Conservation (phyloP, 768 basidiomycete genomes). For the Albatrellus ellisii region DNA sequence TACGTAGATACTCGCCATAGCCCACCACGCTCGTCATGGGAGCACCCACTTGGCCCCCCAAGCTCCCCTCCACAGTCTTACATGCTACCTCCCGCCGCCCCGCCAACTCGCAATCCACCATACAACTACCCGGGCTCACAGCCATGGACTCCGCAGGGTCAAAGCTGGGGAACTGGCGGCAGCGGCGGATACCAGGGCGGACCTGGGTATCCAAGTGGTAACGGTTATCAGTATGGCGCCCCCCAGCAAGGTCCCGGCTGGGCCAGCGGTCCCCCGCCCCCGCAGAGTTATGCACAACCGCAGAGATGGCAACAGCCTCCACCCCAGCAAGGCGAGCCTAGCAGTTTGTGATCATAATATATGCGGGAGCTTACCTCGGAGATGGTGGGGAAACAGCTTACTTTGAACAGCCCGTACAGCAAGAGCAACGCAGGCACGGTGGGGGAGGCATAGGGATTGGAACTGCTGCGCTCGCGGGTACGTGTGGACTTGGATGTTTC, state of each 20-base stretch:
- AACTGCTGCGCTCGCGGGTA: slow-evolving; percentile 2
- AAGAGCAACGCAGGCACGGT: not conserved
- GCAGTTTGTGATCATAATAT: not conserved
- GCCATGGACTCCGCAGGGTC: slow-evolving; percentile 21
- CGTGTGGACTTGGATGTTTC: not conserved
- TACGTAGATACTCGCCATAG: slow-evolving; percentile 55
- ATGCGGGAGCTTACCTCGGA: not conserved
- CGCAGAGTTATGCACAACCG: slow-evolving; percentile 11
- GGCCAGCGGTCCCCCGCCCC: slow-evolving; percentile 11
- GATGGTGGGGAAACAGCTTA: not conserved
- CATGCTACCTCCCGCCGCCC: slow-evolving; percentile 28
- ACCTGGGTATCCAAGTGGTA: slow-evolving; percentile 15
- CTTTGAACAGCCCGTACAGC: not conserved
- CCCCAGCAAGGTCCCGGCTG: slow-evolving; percentile 13
- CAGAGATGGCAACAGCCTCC: slow-evolving; percentile 8
- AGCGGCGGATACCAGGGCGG: slow-evolving; percentile 16
- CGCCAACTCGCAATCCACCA: slow-evolving; percentile 27
- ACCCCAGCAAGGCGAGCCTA: slow-evolving; percentile 8
- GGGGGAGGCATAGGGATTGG: slow-evolving; percentile 7
- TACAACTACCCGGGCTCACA: slow-evolving; percentile 20
- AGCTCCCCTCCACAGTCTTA: slow-evolving; percentile 19
- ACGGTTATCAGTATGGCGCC: slow-evolving; percentile 12
- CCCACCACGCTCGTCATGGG: slow-evolving; percentile 58
- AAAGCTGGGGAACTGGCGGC: too few relatives aligned
- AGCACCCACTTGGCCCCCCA: slow-evolving; percentile 49